Percentiles rank a stretch among this genome's conserved stretches.
Evolutionary conservation across 176 grass and related monocot genomes (phyloP).

Genomic region (Areca catechu): DNA sequence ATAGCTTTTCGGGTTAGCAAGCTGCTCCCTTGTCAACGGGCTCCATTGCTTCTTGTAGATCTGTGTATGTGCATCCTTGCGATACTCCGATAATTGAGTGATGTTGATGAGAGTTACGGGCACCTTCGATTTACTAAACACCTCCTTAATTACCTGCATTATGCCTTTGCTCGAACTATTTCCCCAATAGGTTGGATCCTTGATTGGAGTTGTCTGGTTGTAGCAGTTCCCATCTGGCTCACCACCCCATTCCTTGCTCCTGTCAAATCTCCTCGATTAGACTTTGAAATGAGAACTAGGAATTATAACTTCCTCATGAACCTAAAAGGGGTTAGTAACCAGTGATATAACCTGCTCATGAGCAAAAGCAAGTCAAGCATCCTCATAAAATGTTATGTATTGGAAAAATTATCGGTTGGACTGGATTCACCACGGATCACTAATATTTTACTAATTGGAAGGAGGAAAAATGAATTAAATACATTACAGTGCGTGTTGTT

Average conservation of each 20-base stretch:
- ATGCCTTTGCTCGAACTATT: conserved; percentile 58
- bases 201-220: conserved; percentile 69
- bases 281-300: neutral
- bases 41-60: conserved; percentile 97
- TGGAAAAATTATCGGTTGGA: no score
- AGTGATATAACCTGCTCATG: no score
- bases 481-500: no score
- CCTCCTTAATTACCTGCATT: conserved; percentile 60
- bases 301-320: no score
- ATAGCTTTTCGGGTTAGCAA: conserved; percentile 70
- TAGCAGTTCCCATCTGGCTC: conserved; percentile 77
- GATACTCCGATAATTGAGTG: conserved; percentile 88
- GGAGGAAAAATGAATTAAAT: no score
- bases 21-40: conserved; percentile 52
- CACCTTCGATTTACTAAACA: conserved; percentile 34
- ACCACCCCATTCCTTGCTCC: conserved; percentile 87
- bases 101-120: conserved; percentile 73
- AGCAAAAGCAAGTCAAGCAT: no score
- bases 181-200: conserved; percentile 59
- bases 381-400: no score
- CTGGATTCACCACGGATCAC: no score
- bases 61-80: conserved; percentile 81
- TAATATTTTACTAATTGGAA: no score
- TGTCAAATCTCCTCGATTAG: conserved; percentile 13
- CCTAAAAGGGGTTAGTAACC: no score